Evolutionary conservation across 1,284 basidiomycete genomes (phyloP).

Genomic region (Malassezia nana): DNA sequence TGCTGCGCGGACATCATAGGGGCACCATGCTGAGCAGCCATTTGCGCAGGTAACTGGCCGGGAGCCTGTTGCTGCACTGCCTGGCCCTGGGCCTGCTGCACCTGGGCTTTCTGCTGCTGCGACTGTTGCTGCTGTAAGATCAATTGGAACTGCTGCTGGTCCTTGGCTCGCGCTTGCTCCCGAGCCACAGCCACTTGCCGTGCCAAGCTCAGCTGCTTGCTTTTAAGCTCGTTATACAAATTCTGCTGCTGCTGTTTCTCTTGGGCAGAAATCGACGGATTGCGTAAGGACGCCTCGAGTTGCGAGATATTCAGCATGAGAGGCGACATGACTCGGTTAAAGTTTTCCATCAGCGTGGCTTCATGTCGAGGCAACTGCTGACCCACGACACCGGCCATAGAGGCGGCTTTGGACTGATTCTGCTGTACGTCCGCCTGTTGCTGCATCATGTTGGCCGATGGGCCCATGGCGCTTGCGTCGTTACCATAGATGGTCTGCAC

Average conservation of each 20-base stretch:
- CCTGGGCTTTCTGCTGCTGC: slow-evolving; percentile 4
- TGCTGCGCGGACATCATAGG: neutral
- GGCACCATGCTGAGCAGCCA: slow-evolving; percentile 5
- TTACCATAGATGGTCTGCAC: slow-evolving; percentile 5
- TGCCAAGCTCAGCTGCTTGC: slow-evolving; percentile 31
- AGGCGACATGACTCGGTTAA: slow-evolving; percentile 34
- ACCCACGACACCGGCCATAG: neutral
- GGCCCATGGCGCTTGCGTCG: neutral
- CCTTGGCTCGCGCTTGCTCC: slow-evolving; percentile 30
- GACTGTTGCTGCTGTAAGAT: slow-evolving; percentile 15
- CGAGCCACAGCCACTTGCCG: slow-evolving; percentile 34
- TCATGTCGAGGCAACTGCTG: slow-evolving; percentile 27
- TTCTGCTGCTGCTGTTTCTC: slow-evolving; percentile 34
- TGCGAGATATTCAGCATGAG: slow-evolving; percentile 30
- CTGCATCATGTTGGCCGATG: slow-evolving; percentile 6
- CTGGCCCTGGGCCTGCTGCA: neutral
- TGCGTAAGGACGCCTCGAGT: slow-evolving; percentile 26
- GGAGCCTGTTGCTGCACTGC: neutral
- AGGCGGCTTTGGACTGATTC: slow-evolving; percentile 7
- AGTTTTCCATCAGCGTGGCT: slow-evolving; percentile 31
- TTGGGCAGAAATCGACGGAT: slow-evolving; percentile 28
- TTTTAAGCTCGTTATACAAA: slow-evolving; percentile 27
- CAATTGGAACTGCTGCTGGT: slow-evolving; percentile 22
- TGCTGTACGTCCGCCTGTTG: slow-evolving; percentile 15
- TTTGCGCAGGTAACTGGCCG: slow-evolving; percentile 4